A percentile compares a stretch with the other conserved stretches of the same genome.
These are phyloP conservation scores for Tolypocladium guangdongense DNA, from an alignment of 2,329 filamentous ascomycete genomes.

Conservation along the genomic window DNA sequence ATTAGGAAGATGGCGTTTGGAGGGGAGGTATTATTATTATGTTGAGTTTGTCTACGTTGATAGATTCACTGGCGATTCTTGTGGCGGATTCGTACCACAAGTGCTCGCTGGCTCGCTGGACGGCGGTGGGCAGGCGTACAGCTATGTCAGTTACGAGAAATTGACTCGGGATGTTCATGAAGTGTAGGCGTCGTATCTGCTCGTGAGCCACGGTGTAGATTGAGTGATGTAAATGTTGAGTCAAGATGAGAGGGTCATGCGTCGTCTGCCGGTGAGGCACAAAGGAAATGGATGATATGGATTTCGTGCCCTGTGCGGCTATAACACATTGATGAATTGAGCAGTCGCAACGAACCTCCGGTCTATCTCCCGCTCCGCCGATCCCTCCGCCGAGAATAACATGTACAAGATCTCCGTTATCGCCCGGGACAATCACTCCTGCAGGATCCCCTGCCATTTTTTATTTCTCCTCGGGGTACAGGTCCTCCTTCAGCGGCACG, in stretches of 20 bases:
- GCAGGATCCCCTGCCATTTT: neutral
- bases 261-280: neutral
- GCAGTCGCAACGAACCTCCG: conserved; percentile 17
- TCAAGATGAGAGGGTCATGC: neutral
- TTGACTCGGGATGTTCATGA: neutral
- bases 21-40: neutral
- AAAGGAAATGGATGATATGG: neutral
- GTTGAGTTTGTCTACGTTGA: neutral
- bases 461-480: conserved; percentile 63
- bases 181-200: neutral
- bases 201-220: neutral
- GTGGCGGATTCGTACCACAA: neutral
- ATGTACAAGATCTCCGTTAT: conserved; percentile 23
- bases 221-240: neutral
- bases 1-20: conserved; percentile 12
- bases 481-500: conserved; percentile 79
- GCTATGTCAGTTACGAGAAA: neutral
- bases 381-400: conserved; percentile 16
- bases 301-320: conserved; percentile 10
- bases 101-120: neutral
- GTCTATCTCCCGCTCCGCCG: conserved; percentile 16
- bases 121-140: neutral
- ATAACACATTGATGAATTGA: conserved; percentile 19
- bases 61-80: neutral
- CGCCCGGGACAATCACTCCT: neutral